Evolutionary conservation across 1,284 basidiomycete genomes (phyloP), one percentile per base, ranked within the genome.

Genomic region (Taiwanofungus camphoratus): DNA sequence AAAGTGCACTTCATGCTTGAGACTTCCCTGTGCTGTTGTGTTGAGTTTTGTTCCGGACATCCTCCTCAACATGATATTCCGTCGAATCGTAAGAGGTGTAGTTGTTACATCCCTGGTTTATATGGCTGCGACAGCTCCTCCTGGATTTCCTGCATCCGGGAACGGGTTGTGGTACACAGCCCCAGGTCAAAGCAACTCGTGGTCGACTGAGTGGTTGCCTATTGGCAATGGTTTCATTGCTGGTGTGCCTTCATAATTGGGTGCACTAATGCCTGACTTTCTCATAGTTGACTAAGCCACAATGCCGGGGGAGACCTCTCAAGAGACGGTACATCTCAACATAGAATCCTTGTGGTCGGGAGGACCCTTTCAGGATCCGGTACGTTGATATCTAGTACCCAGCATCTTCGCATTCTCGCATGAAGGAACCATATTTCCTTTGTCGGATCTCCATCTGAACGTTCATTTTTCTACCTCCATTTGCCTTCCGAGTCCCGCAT

Each of bases 331-430:
- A 5, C 79, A 82, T 51, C 62, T 87, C 31, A 87, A 87, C 54
- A 80, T 87, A 36, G 84, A 87, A 55, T 78, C 77, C 11, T 64
- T 87, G 9, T 87, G 85, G 84, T 71, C 77, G 22, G 83, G 83
- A n/a, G 83, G 83, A 2, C 79, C 81, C 4, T 84, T 83, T 50
- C 68, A 75, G 39, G 75, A 83, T 53, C 68, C 74, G 16, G 82
- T 76, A 52, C 39, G 70, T 74, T 40, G 21, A 56, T 51, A 26
- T n/a, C n/a, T n/a, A n/a, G n/a, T n/a, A n/a, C n/a, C n/a, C n/a
- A n/a, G n/a, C n/a, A n/a, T n/a, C n/a, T n/a, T n/a, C n/a, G n/a
- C n/a, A n/a, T n/a, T n/a, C n/a, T n/a, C n/a, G n/a, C n/a, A n/a
- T n/a, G n/a, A n/a, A n/a, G n/a, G n/a, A n/a, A n/a, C n/a, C n/a